These are phyloP conservation scores for Physocladia obscura DNA, from an alignment of 192 early-diverging fungal genomes.

Conservation along the genomic window DNA sequence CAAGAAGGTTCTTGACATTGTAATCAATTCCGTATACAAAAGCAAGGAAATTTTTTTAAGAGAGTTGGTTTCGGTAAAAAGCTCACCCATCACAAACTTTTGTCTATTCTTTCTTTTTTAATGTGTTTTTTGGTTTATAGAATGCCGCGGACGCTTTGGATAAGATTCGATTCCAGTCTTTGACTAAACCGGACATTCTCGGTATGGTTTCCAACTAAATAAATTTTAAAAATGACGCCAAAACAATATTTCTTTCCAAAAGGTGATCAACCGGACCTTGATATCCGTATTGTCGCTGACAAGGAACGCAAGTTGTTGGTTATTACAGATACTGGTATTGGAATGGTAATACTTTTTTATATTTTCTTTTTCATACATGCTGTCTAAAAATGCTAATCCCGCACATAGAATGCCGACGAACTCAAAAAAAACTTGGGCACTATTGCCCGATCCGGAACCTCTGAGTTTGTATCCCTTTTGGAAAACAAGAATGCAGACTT, in stretches of 20 bases:
- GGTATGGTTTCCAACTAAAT: slow-evolving; percentile 8
- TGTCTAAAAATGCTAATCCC: neutral
- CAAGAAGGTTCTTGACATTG: slow-evolving; percentile 85
- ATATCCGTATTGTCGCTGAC: slow-evolving; percentile 80
- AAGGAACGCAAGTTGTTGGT: slow-evolving; percentile 70
- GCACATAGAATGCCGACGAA: slow-evolving; percentile 65
- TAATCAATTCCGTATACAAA: slow-evolving; percentile 91
- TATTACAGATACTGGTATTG: slow-evolving; percentile 91
- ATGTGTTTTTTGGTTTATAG: slow-evolving; percentile 2
- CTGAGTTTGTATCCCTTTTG: slow-evolving; percentile 79
- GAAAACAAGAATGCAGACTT: slow-evolving; percentile 65
- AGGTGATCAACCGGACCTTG: slow-evolving; percentile 63
- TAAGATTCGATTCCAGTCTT: slow-evolving; percentile 79
- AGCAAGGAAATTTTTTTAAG: slow-evolving; percentile 90
- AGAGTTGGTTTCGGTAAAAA: slow-evolving; percentile 84
- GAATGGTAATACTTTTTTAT: slow-evolving; percentile 62
- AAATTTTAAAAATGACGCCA: neutral
- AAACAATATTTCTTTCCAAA: neutral
- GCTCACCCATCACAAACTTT: too few relatives aligned
- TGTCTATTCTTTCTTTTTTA: too few relatives aligned
- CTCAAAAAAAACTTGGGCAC: slow-evolving; percentile 91
- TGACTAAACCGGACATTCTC: slow-evolving; percentile 70
- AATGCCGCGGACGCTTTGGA: slow-evolving; percentile 96
- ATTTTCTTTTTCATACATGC: neutral
- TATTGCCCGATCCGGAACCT: slow-evolving; percentile 96